Evolutionary conservation across 1,284 basidiomycete genomes (phyloP), one percentile per base, ranked within the genome.

Genomic region (Cutaneotrichosporon sp.): DNA sequence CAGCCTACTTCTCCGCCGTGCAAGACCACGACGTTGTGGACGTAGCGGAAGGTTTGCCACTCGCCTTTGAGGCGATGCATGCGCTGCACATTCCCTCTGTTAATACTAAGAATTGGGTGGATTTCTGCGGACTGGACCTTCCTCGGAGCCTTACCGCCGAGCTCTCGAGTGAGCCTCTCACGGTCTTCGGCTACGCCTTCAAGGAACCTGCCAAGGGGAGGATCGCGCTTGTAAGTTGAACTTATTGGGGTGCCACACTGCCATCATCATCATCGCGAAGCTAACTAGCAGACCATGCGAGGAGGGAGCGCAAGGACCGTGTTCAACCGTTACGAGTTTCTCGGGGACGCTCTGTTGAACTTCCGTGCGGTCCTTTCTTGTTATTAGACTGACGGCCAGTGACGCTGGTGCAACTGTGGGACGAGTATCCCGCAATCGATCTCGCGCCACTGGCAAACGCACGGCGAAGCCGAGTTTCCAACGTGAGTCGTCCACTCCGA

Each of bases 281-380:
- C 19, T 31, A 14, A 31, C 29, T 3, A n/a, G 4, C 16, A 12
- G 20, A 31, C 10, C 14, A 9, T 31, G 29, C 14, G 10, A 14
- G 10, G 29, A 24, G 38, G 26, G 38, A 20, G 24, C 38, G 38
- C 22, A 16, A 25, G 42, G 19, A 19, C 9, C 5, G 27, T 32
- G 17, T 62, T 60, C 22, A 56, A 64, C 20, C 48, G 59, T 26
- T 62, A 60, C 31, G 59, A 60, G 46, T 60, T 64, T 35, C 50
- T 68, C 10, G 67, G 67, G 11, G 62, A 68, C 46, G 63, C 61
- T 0, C 29, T 67, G 0, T 25, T 66, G 3, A 63, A 64, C 45
- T 62, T 60, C 41, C 29, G 66, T 68, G 38, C 27, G 51, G 66
- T 33, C 17, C 10, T 5, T 22, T 14, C 3, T n/a, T 9, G 4